These are phyloP conservation scores for Alternaria triticina DNA, from an alignment of 2,329 filamentous ascomycete genomes.

Conservation along the genomic window DNA sequence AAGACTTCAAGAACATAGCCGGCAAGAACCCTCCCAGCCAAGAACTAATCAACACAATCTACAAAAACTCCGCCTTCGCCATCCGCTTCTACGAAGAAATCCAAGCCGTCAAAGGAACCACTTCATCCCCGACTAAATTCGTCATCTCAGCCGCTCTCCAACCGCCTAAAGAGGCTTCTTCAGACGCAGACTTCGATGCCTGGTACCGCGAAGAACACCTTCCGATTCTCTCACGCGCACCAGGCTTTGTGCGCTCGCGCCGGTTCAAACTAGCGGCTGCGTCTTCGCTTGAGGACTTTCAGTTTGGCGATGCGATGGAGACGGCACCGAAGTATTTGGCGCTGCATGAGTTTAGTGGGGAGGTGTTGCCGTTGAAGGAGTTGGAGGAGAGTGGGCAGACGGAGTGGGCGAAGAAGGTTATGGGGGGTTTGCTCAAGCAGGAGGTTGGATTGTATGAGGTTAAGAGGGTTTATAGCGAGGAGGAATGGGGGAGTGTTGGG, in stretches of 20 bases:
- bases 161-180: constrained; percentile 3
- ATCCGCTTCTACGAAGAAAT: constrained; percentile 33
- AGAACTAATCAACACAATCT: constrained; percentile 28
- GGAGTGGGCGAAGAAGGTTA: constrained; percentile 32
- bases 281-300: constrained; percentile 28
- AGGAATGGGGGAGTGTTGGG: constrained; percentile 16
- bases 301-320: constrained; percentile 9
- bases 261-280: constrained; percentile 24
- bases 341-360: constrained; percentile 32
- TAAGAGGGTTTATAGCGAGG: constrained; percentile 23
- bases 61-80: constrained; percentile 35
- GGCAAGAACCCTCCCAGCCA: constrained; percentile 27
- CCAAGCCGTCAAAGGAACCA: neutral
- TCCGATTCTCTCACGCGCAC: constrained; percentile 4
- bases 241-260: constrained; percentile 29
- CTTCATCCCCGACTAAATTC: constrained; percentile 11
- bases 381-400: constrained; percentile 20
- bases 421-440: constrained; percentile 13
- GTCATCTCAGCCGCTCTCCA: constrained; percentile 19
- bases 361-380: constrained; percentile 25
- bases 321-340: constrained; percentile 24
- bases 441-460: constrained; percentile 28
- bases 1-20: constrained; percentile 32
- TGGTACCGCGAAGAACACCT: constrained; percentile 35
- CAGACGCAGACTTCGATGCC: constrained; percentile 20